Evolutionary conservation across 2,329 filamentous ascomycete genomes (phyloP).

Genomic region (Aspergillus oerlinghausenensis): DNA sequence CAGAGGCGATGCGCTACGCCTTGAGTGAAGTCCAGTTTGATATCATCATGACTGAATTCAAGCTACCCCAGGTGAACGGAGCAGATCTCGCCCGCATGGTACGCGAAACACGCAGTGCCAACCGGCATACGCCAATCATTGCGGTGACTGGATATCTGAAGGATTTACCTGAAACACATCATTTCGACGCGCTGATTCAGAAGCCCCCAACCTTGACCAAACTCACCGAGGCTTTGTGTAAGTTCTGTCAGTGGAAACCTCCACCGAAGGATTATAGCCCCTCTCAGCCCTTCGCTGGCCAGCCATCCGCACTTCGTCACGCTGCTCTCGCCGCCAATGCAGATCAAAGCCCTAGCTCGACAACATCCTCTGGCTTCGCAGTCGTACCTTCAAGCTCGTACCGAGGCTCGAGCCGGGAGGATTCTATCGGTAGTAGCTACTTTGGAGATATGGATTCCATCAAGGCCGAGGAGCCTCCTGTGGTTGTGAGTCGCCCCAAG

Average conservation of each 20-base stretch:
- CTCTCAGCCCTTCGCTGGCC: constrained; percentile 55
- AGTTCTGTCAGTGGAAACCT: constrained; percentile 89
- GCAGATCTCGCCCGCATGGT: constrained; percentile 97
- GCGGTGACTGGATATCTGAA: constrained; percentile 98
- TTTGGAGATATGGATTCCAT: constrained; percentile 82
- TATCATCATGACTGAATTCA: constrained; percentile 97
- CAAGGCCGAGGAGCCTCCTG: constrained; percentile 70
- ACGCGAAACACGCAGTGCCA: constrained; percentile 90
- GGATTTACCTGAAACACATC: constrained; percentile 87
- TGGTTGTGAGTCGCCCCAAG: constrained; percentile 68
- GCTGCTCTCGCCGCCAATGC: constrained; percentile 49
- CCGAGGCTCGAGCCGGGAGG: constrained; percentile 73
- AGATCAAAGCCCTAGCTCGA: constrained; percentile 80
- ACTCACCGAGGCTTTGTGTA: constrained; percentile 78
- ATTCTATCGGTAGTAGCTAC: constrained; percentile 77
- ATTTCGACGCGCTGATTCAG: constrained; percentile 92
- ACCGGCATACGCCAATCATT: constrained; percentile 90
- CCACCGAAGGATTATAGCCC: constrained; percentile 56
- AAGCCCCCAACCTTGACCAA: constrained; percentile 94
- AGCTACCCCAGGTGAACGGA: constrained; percentile 89
- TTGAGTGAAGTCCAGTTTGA: constrained; percentile 98
- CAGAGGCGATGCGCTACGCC: constrained; percentile 87
- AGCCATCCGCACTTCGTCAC: constrained; percentile 60
- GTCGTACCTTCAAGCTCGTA: constrained; percentile 70
- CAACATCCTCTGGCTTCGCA: constrained; percentile 69